A percentile compares a stretch with the other conserved stretches of the same genome.
phyloP scores from a whole-genome alignment of 768 basidiomycete genomes.

The Termitomyces sp. region DNA sequence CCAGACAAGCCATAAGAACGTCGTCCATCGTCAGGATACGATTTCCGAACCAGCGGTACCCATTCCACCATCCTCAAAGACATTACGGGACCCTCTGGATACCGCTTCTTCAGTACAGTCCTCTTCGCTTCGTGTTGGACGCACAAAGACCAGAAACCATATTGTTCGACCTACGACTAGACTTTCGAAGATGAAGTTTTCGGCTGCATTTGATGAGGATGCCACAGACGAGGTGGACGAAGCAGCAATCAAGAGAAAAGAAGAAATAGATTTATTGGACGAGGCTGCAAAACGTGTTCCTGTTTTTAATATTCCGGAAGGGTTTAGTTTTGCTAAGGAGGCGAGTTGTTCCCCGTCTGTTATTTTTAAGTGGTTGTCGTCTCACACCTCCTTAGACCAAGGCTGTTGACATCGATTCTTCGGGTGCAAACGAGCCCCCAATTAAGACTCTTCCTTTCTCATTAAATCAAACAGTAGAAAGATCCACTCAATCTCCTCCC shows the following conservation, averaged over 20 bases:
- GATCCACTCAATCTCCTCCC: slow-evolving; percentile 14
- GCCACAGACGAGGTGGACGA: slow-evolving; percentile 36
- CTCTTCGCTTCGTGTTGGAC: slow-evolving; percentile 65
- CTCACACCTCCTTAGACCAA: slow-evolving; percentile 20
- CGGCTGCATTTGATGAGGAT: slow-evolving; percentile 58
- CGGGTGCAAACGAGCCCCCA: slow-evolving; percentile 59
- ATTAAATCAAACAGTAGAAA: slow-evolving; percentile 31
- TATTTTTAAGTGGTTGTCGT: neutral
- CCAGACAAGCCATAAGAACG: slow-evolving; percentile 7
- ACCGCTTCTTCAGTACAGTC: slow-evolving; percentile 21
- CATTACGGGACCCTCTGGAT: slow-evolving; percentile 26
- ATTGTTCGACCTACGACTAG: slow-evolving; percentile 50
- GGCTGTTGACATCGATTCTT: slow-evolving; percentile 31
- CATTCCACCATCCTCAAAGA: slow-evolving; percentile 19
- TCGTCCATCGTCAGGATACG: slow-evolving; percentile 12
- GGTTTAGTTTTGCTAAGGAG: slow-evolving; percentile 64
- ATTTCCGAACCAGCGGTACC: slow-evolving; percentile 13
- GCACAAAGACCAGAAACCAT: slow-evolving; percentile 53
- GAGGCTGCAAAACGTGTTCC: slow-evolving; percentile 52
- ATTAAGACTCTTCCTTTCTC: slow-evolving; percentile 62
- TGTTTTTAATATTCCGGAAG: slow-evolving; percentile 52
- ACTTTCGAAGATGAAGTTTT: slow-evolving; percentile 51
- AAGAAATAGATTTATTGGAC: slow-evolving; percentile 43
- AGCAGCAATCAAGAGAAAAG: slow-evolving; percentile 25
- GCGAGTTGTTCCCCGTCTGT: slow-evolving; percentile 27